These are phyloP conservation scores for Didymosphaeria variabile DNA, from an alignment of 2,329 filamentous ascomycete genomes.

Conservation along the genomic window DNA sequence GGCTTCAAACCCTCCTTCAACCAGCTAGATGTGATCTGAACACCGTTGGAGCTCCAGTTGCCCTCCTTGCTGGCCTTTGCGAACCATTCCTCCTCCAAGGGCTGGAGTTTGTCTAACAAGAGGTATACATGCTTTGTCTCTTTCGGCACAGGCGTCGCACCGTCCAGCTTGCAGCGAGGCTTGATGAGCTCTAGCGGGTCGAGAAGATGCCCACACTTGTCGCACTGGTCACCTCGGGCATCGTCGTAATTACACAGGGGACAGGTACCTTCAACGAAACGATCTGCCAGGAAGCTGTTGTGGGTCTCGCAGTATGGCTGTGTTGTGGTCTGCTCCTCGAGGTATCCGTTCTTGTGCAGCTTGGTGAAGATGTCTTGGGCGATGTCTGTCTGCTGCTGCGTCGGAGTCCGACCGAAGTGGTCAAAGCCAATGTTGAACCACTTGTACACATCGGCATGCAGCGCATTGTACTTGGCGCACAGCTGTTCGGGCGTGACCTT, in stretches of 20 bases:
- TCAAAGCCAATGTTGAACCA: conserved; percentile 98
- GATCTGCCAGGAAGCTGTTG: conserved; percentile 54
- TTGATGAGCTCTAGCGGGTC: conserved; percentile 59
- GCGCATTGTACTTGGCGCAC: conserved; percentile 90
- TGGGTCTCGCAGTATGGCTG: conserved; percentile 90
- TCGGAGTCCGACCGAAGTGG: conserved; percentile 93
- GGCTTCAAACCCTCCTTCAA: conserved; percentile 83
- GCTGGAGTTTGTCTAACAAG: conserved; percentile 83
- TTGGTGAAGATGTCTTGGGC: conserved; percentile 89
- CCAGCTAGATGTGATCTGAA: conserved; percentile 82
- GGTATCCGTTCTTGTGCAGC: conserved; percentile 86
- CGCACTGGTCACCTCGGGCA: conserved; percentile 63
- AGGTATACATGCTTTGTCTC: conserved; percentile 93
- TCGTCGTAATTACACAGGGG: conserved; percentile 70
- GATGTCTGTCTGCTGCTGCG: conserved; percentile 87
- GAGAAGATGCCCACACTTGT: conserved; percentile 59
- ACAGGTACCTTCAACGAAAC: conserved; percentile 83
- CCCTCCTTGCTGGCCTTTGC: conserved; percentile 76
- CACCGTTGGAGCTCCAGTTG: conserved; percentile 77
- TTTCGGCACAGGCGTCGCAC: conserved; percentile 77
- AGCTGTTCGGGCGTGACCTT: conserved; percentile 82
- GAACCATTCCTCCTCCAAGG: conserved; percentile 80
- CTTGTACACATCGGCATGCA: conserved; percentile 90
- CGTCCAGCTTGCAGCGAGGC: conserved; percentile 90
- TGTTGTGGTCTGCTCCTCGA: conserved; percentile 85